phyloP scores from a whole-genome alignment of 352 stramenopile genomes.

The Globisporangium irregulare region DNA sequence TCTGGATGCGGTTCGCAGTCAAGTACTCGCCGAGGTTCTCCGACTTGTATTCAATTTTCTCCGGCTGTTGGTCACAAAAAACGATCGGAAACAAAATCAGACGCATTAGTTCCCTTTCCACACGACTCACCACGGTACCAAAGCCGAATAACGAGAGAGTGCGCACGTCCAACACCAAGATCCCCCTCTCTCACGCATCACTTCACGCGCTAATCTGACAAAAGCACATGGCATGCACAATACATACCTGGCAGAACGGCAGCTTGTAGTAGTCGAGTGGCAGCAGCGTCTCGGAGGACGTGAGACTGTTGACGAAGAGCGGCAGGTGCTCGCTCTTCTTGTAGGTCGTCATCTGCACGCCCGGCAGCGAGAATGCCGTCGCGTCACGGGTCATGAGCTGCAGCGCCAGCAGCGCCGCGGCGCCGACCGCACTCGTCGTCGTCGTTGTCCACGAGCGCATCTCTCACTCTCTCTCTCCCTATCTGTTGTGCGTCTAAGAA shows the following conservation, averaged over 20 bases:
- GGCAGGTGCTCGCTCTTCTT: slow-evolving; percentile 80
- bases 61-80: slow-evolving; percentile 39
- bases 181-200: neutral
- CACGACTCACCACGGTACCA: no score
- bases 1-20: slow-evolving; percentile 98
- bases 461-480: neutral
- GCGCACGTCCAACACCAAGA: neutral
- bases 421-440: neutral
- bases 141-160: no score
- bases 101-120: slow-evolving; percentile 1
- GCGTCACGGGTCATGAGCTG: neutral
- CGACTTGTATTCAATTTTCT: slow-evolving; percentile 94
- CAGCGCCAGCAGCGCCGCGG: slow-evolving; percentile 1
- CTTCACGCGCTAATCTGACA: neutral
- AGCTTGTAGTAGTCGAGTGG: slow-evolving; percentile 98
- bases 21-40: slow-evolving; percentile 99
- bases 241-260: slow-evolving; percentile 90
- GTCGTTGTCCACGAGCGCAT: slow-evolving; percentile 7
- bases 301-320: slow-evolving; percentile 95
- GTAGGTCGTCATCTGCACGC: slow-evolving; percentile 89
- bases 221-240: neutral
- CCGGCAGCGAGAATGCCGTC: slow-evolving; percentile 66
- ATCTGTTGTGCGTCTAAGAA: neutral
- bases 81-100: neutral
- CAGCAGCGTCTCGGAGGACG: slow-evolving; percentile 93